Percentiles rank a stretch among this genome's conserved stretches.
phyloP scores from a whole-genome alignment of 2,329 filamentous ascomycete species.

The Scedosporium minutisporum region DNA sequence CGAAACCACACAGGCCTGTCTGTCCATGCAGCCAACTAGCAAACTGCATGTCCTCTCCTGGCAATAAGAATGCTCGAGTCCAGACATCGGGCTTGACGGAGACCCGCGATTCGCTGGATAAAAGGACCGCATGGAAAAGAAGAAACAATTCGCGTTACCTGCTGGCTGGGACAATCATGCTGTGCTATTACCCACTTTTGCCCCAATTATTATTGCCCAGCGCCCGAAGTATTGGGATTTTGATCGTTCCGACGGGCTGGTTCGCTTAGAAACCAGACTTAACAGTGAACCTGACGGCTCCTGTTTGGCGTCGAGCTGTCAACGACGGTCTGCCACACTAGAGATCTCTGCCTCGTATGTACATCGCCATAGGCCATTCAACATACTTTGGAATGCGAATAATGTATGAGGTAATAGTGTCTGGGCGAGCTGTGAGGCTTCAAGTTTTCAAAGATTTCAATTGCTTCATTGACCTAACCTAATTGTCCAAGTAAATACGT shows the following conservation, averaged over 20 bases:
- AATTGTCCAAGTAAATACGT: too few relatives aligned
- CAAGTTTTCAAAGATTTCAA: too few relatives aligned
- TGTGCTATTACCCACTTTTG: background rate
- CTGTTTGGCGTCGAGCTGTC: too few relatives aligned
- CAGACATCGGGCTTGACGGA: background rate
- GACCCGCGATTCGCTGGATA: background rate
- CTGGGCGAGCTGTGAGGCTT: too few relatives aligned
- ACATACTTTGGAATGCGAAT: too few relatives aligned
- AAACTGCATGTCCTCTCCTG: background rate
- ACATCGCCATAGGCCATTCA: too few relatives aligned
- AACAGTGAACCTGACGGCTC: too few relatives aligned
- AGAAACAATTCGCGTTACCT: background rate
- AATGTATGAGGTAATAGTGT: too few relatives aligned
- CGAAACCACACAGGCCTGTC: background rate
- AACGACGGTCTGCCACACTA: too few relatives aligned
- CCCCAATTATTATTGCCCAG: background rate
- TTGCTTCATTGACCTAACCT: too few relatives aligned
- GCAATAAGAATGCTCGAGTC: background rate
- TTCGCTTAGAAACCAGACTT: background rate
- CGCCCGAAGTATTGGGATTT: background rate
- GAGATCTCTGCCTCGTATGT: too few relatives aligned
- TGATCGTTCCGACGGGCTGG: background rate
- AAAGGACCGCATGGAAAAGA: background rate
- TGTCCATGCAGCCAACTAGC: background rate
- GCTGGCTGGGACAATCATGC: background rate